Base-by-base conservation (phyloP, 805 yeast species). In the Tetrapisispora pingtungensis region DNA sequence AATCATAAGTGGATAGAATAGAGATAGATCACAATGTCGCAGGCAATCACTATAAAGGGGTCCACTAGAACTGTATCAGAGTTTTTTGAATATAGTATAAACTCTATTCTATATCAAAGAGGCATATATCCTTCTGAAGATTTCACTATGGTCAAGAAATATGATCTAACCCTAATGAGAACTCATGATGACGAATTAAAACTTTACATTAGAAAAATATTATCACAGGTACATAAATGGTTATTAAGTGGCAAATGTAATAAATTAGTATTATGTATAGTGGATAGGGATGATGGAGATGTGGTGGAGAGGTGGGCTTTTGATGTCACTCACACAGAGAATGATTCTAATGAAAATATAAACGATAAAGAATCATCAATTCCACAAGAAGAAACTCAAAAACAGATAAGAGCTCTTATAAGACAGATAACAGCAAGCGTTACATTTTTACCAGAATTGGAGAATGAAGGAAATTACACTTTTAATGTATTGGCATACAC, bases 51-150 rank as follows among this genome's bases (percentile, higher is more conserved):
- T 2, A 62, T 84, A 36, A 80, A 80, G 53, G 96, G 96, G 12
- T 83, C 94, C 0, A 78, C 94, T 10, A 77, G 79, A 49, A 70
- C 77, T 0, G 86, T 88, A 0, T 75, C 90, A 0, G 96, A 87
- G 62, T 87, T 84, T 64, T 85, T 89, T 55, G 80, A 85, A 54
- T 85, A 78, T 59, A 76, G 90, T 43, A 80, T 89, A 43, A 82
- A 86, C 57, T 77, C 81, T 40, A 84, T 89, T 22, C 72, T 90
- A 5, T 89, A 82, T 60, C 97, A 90, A 61, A 68, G 97, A 42
- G 95, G 95, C 0, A 80, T 89, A 17, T 89, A 89, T 55, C 95
- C 96, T 0, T 72, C 84, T 3, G 94, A 84, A 49, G 95, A 87
- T 58, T 89, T 90, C 63, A 73, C 73, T 42, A 71, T 80, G 1